Evolutionary conservation across 768 basidiomycete species (phyloP).

Genomic region (Thelephora aurantiotincta): DNA sequence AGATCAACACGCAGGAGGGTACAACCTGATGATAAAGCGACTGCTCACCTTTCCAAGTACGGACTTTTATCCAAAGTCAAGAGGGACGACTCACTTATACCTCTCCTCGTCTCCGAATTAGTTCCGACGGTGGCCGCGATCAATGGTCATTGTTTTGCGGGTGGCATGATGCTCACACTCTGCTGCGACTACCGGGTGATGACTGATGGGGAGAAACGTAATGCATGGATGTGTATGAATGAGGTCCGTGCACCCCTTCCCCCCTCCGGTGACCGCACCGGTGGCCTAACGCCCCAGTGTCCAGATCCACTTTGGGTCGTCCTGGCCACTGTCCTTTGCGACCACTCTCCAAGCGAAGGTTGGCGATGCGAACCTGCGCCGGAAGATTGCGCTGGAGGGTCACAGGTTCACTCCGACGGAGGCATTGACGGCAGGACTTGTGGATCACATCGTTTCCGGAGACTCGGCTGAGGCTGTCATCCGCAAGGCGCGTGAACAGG

Average conservation of each 20-base stretch:
- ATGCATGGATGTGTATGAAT: slow-evolving; percentile 88
- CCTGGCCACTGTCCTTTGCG: slow-evolving; percentile 61
- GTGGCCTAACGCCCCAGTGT: neutral
- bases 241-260: slow-evolving; percentile 34
- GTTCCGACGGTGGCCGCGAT: slow-evolving; percentile 72
- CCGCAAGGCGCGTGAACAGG: slow-evolving; percentile 50
- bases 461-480: slow-evolving; percentile 40
- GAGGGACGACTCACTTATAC: neutral
- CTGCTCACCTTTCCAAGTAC: slow-evolving; percentile 66
- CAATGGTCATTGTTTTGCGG: slow-evolving; percentile 82
- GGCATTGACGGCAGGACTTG: slow-evolving; percentile 45
- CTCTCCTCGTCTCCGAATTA: slow-evolving; percentile 13
- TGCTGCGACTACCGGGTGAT: slow-evolving; percentile 84
- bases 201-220: slow-evolving; percentile 63
- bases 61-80: neutral
- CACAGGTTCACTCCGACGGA: slow-evolving; percentile 66
- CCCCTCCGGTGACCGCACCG: neutral
- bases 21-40: slow-evolving; percentile 57
- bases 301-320: slow-evolving; percentile 72
- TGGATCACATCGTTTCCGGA: slow-evolving; percentile 57
- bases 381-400: slow-evolving; percentile 70
- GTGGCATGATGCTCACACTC: slow-evolving; percentile 64
- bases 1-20: slow-evolving; percentile 12
- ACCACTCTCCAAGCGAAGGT: slow-evolving; percentile 53
- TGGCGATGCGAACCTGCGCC: slow-evolving; percentile 37